Conservation (phyloP, 371 early-diverging fungal species). For the Basidiobolus meristosporus region DNA sequence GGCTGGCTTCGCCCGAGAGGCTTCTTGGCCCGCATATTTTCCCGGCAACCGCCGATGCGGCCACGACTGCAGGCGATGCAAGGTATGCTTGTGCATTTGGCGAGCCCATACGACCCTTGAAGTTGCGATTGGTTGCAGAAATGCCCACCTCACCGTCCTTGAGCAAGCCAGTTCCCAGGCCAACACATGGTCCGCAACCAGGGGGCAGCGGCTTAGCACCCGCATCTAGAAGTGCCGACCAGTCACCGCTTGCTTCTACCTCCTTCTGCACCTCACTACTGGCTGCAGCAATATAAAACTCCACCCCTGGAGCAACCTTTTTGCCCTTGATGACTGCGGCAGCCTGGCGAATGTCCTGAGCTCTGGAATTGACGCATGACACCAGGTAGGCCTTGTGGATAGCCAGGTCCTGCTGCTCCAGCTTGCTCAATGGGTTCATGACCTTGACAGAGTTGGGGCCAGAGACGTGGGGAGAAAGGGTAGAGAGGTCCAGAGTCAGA, state of each 20-base stretch:
- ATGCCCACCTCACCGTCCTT: conserved; percentile 90
- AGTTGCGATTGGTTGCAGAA: conserved; percentile 92
- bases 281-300: conserved; percentile 90
- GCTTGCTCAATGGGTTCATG: conserved; percentile 52
- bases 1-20: conserved; percentile 30
- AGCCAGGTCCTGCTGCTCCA: conserved; percentile 42
- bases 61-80: conserved; percentile 83
- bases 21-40: no score
- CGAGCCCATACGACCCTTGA: conserved; percentile 94
- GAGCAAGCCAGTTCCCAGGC: conserved; percentile 71
- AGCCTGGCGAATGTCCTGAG: conserved; percentile 68
- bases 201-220: conserved; percentile 82
- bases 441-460: conserved; percentile 91
- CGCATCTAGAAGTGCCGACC: conserved; percentile 67
- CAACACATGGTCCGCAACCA: conserved; percentile 95
- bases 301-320: conserved; percentile 66
- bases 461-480: conserved; percentile 69
- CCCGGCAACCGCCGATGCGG: conserved; percentile 76
- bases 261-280: conserved; percentile 76
- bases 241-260: conserved; percentile 65
- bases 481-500: conserved; percentile 69
- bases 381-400: conserved; percentile 93
- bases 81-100: conserved; percentile 76
- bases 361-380: conserved; percentile 84
- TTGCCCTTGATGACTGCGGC: conserved; percentile 60